phyloP scores from a whole-genome alignment of 768 basidiomycete species.

The Tephrocybe rancida region DNA sequence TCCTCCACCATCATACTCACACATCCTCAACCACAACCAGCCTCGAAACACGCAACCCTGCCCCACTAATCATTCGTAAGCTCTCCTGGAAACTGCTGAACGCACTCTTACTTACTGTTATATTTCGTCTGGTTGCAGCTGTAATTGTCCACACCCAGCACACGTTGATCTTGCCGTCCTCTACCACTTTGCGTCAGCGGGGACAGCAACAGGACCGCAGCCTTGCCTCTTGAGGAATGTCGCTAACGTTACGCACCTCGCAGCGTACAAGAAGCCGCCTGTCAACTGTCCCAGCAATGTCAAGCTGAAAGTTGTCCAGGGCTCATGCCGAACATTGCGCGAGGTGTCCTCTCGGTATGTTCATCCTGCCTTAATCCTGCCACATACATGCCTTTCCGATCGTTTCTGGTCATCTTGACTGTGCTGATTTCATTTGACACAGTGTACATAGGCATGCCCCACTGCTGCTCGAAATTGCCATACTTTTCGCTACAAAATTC shows the following conservation, averaged over 20 bases:
- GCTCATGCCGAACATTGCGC: conserved; percentile 38
- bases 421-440: not conserved
- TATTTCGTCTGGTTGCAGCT: no score
- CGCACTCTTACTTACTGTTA: no score
- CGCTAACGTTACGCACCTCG: conserved; percentile 38
- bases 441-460: conserved; percentile 35
- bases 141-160: no score
- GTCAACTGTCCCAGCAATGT: conserved; percentile 27
- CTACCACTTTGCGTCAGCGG: conserved; percentile 34
- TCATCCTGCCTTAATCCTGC: no score
- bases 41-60: no score
- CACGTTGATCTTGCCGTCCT: no score
- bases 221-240: conserved; percentile 31
- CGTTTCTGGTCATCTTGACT: no score
- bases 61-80: no score
- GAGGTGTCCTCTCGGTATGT: conserved; percentile 44
- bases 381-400: no score
- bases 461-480: conserved; percentile 48
- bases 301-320: conserved; percentile 35
- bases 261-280: conserved; percentile 37
- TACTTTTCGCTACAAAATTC: conserved; percentile 38
- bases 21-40: no score
- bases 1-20: no score
- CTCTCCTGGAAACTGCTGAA: no score
- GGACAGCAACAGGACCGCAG: conserved; percentile 24